Evolutionary conservation across 139 green algal species (phyloP), one percentile per base, ranked within the genome.

Genomic region (Nannochloris sp.): DNA sequence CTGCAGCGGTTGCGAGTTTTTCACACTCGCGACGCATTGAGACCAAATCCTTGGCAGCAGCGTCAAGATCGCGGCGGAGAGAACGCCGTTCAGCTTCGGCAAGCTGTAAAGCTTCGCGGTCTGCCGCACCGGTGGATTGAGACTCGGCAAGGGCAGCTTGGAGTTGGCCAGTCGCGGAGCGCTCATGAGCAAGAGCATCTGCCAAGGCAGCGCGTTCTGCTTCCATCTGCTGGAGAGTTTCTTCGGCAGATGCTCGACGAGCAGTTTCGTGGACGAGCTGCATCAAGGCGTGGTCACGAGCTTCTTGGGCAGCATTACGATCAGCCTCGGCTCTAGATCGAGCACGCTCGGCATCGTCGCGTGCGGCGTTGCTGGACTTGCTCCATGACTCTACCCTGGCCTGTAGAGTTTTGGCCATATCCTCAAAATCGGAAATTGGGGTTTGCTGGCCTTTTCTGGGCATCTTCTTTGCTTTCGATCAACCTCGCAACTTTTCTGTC

Each of bases 271-370:
- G 57, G 33, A 73, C 15, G 9, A 73, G 57, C 19, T 37, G 31
- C 7, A 10, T 31, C 57, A 73, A 29, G 6, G 42, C 58, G 3
- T 57, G 46, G 1, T 57, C 32, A 3, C 59, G 67, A 4, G 39
- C 67, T 31, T 73, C 38, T 55, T 61, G 29, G 4, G 65, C 65
- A 29, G 65, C 32, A 32, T 64, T 47, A 7, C 56, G 24, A 37
- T 72, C 45, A 14, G 32, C 33, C 27, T 72, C 65, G 7, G 65
- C 65, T n/a, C 55, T 54, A 24, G 57, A 64, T 19, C 65, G 35
- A 2, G 36, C 37, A 6, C 19, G 10, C 44, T 66, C 65, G 23
- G 54, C 65, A 15, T 65, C 65, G 10, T 60, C 24, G n/a, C 65
- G 54, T 6, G 64, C 48, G 19, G 37, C 64, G 23, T 32, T 47